A percentile compares a stretch with the other conserved stretches of the same genome.
Evolutionary conservation across 1,284 basidiomycete species (phyloP).

Genomic region (Marasmius oreades): DNA sequence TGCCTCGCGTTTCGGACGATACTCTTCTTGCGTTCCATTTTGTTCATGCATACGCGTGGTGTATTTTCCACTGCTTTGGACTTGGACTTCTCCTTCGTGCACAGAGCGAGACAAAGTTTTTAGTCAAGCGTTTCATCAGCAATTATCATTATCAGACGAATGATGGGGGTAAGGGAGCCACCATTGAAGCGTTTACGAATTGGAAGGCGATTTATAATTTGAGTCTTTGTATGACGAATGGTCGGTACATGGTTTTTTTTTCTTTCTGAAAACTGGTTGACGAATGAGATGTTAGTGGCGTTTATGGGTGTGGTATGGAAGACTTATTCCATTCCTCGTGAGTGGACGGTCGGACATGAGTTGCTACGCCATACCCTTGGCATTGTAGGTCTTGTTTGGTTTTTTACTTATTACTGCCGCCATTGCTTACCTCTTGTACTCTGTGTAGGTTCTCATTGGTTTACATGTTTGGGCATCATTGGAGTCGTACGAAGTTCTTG

Average conservation of each 20-base stretch:
- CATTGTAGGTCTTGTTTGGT: slow-evolving; percentile 45
- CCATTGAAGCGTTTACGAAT: slow-evolving; percentile 89
- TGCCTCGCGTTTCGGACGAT: slow-evolving; percentile 38
- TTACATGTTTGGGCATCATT: slow-evolving; percentile 90
- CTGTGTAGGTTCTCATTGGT: slow-evolving; percentile 71
- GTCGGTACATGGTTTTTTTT: slow-evolving; percentile 40
- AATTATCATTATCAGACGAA: slow-evolving; percentile 80
- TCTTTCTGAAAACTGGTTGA: neutral
- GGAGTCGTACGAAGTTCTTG: slow-evolving; percentile 90
- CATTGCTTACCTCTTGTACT: neutral
- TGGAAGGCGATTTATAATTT: slow-evolving; percentile 96
- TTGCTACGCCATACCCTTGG: slow-evolving; percentile 88
- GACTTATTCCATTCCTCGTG: slow-evolving; percentile 75
- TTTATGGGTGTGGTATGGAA: slow-evolving; percentile 84
- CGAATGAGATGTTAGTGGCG: slow-evolving; percentile 49
- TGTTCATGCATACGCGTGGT: slow-evolving; percentile 83
- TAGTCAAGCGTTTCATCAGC: slow-evolving; percentile 93
- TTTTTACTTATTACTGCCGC: neutral
- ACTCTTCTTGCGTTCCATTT: slow-evolving; percentile 62
- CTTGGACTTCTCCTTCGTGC: slow-evolving; percentile 81
- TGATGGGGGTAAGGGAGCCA: slow-evolving; percentile 59
- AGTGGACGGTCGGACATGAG: slow-evolving; percentile 90
- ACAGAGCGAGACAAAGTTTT: slow-evolving; percentile 84
- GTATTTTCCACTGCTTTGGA: slow-evolving; percentile 85
- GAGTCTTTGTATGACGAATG: slow-evolving; percentile 93